Conservation (phyloP, 78 protist species). For the Tieghemostelium lacteum region DNA sequence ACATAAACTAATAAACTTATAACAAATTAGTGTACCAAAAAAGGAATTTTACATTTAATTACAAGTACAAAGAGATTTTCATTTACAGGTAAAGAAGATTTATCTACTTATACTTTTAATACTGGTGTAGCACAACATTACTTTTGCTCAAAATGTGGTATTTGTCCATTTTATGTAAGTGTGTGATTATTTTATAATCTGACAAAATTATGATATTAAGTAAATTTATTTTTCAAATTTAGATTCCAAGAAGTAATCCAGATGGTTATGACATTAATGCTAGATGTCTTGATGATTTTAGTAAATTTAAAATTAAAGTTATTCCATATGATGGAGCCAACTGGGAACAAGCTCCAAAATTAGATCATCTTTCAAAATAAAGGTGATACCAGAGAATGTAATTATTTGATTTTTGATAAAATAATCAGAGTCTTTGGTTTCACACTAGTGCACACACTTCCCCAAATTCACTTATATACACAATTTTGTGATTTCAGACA, state of each 20-base stretch:
- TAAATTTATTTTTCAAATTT: neutral
- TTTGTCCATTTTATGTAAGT: constrained; percentile 44
- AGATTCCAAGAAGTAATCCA: constrained; percentile 62
- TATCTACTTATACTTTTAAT: constrained; percentile 69
- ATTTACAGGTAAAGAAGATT: constrained; percentile 17
- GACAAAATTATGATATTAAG: neutral
- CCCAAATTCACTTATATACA: too few relatives aligned
- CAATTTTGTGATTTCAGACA: too few relatives aligned
- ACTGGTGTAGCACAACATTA: constrained; percentile 62
- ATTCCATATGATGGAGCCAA: constrained; percentile 24
- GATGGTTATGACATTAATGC: constrained; percentile 38
- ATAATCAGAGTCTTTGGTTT: too few relatives aligned
- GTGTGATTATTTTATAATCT: neutral
- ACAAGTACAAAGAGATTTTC: constrained; percentile 16
- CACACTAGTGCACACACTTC: too few relatives aligned
- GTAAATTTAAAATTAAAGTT: neutral
- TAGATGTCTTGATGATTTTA: constrained; percentile 24
- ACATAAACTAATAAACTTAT: too few relatives aligned
- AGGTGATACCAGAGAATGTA: too few relatives aligned
- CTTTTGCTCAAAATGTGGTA: constrained; percentile 55
- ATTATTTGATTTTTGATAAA: too few relatives aligned
- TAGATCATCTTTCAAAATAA: too few relatives aligned
- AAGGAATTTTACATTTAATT: constrained; percentile 36
- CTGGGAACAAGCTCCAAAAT: constrained; percentile 27
- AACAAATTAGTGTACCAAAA: constrained; percentile 49